phyloP scores from a whole-genome alignment of 1,139 yeast species.

The Candida mesenterica region DNA sequence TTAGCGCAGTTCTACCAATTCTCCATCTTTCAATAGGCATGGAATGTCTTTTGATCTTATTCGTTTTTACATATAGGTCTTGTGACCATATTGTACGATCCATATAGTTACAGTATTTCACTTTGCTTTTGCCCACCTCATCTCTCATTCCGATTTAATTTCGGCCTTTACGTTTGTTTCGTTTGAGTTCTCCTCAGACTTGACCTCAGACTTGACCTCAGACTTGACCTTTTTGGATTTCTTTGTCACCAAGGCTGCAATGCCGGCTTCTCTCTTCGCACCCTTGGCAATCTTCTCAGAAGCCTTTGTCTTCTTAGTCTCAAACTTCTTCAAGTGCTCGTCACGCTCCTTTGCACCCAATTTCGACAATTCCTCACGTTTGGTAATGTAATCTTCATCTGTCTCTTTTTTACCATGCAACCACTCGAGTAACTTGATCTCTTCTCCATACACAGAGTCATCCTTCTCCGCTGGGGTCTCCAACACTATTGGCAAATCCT shows the following conservation, averaged over 20 bases:
- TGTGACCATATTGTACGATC: too few relatives aligned
- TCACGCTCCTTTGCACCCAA: slow-evolving; percentile 60
- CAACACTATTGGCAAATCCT: slow-evolving; percentile 73
- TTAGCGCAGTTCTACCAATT: too few relatives aligned
- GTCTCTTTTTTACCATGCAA: slow-evolving; percentile 51
- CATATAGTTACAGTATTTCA: too few relatives aligned
- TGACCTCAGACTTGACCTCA: slow-evolving; percentile 13
- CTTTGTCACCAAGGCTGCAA: slow-evolving; percentile 5
- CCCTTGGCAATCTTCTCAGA: slow-evolving; percentile 8
- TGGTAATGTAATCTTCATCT: slow-evolving; percentile 55
- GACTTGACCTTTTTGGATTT: neutral
- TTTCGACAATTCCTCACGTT: slow-evolving; percentile 48
- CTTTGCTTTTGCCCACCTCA: too few relatives aligned
- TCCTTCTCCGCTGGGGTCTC: slow-evolving; percentile 81
- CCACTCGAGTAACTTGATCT: slow-evolving; percentile 76
- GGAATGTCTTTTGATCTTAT: too few relatives aligned
- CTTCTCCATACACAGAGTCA: slow-evolving; percentile 69
- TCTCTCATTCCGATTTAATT: too few relatives aligned
- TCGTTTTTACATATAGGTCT: too few relatives aligned
- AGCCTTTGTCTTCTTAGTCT: slow-evolving; percentile 26
- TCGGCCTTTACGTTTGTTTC: too few relatives aligned
- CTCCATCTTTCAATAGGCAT: too few relatives aligned
- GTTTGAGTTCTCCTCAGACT: slow-evolving; percentile 4
- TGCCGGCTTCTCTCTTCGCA: slow-evolving; percentile 5
- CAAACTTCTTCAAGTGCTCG: slow-evolving; percentile 45